phyloP scores from a whole-genome alignment of 441 rosid genomes.

The California macrophylla region DNA sequence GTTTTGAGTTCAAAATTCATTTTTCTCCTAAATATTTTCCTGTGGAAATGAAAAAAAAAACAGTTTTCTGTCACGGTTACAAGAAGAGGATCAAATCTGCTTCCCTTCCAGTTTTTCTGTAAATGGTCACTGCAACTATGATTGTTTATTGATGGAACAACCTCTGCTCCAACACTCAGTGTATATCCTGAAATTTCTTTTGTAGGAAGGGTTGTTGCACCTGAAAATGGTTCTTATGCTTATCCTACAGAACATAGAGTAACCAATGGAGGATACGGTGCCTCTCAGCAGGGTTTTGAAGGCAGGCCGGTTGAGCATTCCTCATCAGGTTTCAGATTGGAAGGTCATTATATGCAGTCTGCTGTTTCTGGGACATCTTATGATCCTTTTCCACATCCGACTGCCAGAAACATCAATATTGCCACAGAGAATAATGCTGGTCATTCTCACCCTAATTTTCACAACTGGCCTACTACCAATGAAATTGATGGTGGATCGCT shows the following conservation, averaged over 20 bases:
- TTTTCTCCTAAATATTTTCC: background rate
- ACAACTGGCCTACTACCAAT: constrained; percentile 11
- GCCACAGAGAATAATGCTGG: constrained; percentile 16
- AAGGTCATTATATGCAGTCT: constrained; percentile 15
- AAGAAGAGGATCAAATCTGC: background rate
- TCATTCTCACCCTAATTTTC: constrained; percentile 12
- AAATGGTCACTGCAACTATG: background rate
- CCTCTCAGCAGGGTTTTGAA: constrained; percentile 13
- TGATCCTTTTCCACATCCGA: constrained; percentile 17
- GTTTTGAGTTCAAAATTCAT: background rate
- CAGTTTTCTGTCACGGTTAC: background rate
- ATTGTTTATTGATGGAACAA: constrained; percentile 1
- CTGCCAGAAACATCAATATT: constrained; percentile 18
- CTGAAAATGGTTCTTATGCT: constrained; percentile 17
- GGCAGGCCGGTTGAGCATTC: constrained; percentile 15
- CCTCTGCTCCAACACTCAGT: constrained; percentile 6
- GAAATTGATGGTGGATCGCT: constrained; percentile 21
- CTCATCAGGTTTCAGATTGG: constrained; percentile 17
- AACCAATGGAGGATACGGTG: constrained; percentile 10
- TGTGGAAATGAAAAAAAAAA: background rate
- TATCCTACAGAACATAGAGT: constrained; percentile 18
- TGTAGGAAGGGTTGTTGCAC: constrained; percentile 26
- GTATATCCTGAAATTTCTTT: background rate
- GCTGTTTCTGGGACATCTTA: constrained; percentile 14
- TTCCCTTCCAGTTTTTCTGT: background rate